Base-by-base conservation (phyloP, 2,329 filamentous ascomycete species). In the Neopestalotiopsis clavispora region DNA sequence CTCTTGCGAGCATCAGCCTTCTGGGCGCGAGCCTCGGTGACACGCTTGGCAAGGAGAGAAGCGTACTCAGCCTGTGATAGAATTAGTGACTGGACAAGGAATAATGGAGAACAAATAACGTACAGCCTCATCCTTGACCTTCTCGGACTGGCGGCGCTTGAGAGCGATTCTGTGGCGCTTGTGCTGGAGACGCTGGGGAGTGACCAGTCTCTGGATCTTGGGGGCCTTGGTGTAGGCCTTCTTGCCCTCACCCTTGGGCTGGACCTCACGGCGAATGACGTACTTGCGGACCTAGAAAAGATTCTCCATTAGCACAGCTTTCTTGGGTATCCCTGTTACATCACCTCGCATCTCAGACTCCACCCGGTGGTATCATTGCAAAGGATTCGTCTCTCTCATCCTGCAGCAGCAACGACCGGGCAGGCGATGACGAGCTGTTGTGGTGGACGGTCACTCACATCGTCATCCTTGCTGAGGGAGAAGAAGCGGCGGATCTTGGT, bases 401-500 rank as follows among this genome's bases (percentile, higher is more conserved):
- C 77, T 74, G 75, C 76, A 76, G 76, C 73, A 80, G 82, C 83
- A 85, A 83, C 74, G 78, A 81, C 81, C 79, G 88, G 88, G 88
- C 86, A 94, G 91, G 92, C 87, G 89, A 92, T 89, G 89, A 91
- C 85, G 85, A 85, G 82, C 81, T 85, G 82, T 81, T 80, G 81
- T 71, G 76, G 80, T 84, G 82, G 82, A 80, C 84, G 93, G 20
- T 57, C 49, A 66, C 67, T 91, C 93, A 98, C 95, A 93, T 99
- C 96, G 90, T 99, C 96, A 92, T 98, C 95, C 95, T 98, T 98
- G 93, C 92, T 95, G 91, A 99, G 93, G 89, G 94, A 92, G 89
- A 98, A 99, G 93, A 99, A 99, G 84, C 91, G 92, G 86, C 95
- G 94, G 88, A 99, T 98, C 94, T 98, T 99, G 89, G 94, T 97